phyloP scores from a whole-genome alignment of 108 stramenopile genomes.

The Tribonema minus region DNA sequence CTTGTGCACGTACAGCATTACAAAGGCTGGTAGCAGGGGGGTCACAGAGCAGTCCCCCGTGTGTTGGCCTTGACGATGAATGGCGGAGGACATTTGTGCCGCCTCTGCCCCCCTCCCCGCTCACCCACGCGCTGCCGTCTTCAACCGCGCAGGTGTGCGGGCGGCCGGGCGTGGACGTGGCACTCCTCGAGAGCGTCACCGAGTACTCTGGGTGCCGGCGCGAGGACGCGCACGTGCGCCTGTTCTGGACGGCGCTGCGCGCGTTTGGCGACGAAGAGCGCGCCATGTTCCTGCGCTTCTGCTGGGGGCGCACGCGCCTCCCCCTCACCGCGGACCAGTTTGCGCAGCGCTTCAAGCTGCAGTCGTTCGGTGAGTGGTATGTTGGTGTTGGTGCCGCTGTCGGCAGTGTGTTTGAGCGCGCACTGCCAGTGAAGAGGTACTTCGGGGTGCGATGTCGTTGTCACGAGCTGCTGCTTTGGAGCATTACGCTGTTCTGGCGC shows the following conservation, averaged over 20 bases:
- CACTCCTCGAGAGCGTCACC: slow-evolving; percentile 69
- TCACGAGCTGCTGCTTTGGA: no score
- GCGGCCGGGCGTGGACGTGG: slow-evolving; percentile 88
- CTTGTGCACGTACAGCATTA: no score
- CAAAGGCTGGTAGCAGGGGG: no score
- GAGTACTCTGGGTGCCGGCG: slow-evolving; percentile 46
- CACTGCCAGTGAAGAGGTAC: no score
- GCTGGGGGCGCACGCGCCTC: slow-evolving; percentile 48
- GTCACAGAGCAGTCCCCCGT: no score
- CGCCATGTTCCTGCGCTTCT: slow-evolving; percentile 33
- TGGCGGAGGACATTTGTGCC: no score
- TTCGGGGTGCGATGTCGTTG: no score
- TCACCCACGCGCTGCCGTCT: no score
- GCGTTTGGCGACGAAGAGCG: slow-evolving; percentile 52
- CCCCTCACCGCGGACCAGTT: slow-evolving; percentile 47
- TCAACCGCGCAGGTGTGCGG: slow-evolving; percentile 76
- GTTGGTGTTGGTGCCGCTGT: background rate
- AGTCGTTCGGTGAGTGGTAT: slow-evolving; percentile 22
- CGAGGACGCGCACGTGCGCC: slow-evolving; percentile 42
- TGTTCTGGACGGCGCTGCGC: slow-evolving; percentile 59
- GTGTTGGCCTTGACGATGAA: no score
- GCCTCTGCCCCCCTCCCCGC: no score
- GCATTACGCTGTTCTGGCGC: no score
- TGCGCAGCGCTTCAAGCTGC: slow-evolving; percentile 51
- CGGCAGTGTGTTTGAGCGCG: background rate